Evolutionary conservation across 495 filamentous ascomycete species (phyloP).

Genomic region (Parathielavia appendiculata): DNA sequence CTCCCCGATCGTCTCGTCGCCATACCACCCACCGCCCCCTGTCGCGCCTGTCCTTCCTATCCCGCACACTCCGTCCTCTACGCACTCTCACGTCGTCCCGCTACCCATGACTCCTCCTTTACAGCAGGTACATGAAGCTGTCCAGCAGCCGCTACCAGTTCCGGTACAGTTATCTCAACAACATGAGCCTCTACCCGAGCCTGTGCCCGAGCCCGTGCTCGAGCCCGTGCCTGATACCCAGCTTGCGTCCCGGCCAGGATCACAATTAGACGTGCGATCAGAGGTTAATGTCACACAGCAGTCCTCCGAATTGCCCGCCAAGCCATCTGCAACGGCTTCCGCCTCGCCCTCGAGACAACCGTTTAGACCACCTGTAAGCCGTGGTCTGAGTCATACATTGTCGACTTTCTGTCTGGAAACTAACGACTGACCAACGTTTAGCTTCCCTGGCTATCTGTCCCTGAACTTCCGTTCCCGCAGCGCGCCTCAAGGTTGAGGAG

Average conservation of each 20-base stretch:
- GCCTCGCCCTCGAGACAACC: constrained; percentile 28
- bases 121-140: constrained; percentile 6
- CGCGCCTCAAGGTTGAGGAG: constrained; percentile 35
- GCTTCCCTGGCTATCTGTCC: constrained; percentile 80
- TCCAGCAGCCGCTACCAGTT: constrained; percentile 5
- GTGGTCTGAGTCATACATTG: neutral
- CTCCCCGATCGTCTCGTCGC: constrained; percentile 37
- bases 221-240: neutral
- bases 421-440: constrained; percentile 31
- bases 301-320: neutral
- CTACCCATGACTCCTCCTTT: constrained; percentile 39
- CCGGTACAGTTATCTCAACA: constrained; percentile 2
- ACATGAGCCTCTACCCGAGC: constrained; percentile 6
- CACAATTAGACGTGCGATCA: constrained; percentile 16
- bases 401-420: neutral
- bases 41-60: constrained; percentile 28
- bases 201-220: neutral
- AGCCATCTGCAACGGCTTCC: constrained; percentile 10
- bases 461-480: constrained; percentile 60
- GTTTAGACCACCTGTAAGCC: constrained; percentile 63
- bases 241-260: neutral
- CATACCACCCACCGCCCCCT: constrained; percentile 39
- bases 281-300: neutral
- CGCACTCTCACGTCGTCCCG: constrained; percentile 37
- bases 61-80: constrained; percentile 41